These are phyloP conservation scores for Vanderwaltozyma yarrowii DNA, from an alignment of 805 yeast genomes.

Conservation along the genomic window DNA sequence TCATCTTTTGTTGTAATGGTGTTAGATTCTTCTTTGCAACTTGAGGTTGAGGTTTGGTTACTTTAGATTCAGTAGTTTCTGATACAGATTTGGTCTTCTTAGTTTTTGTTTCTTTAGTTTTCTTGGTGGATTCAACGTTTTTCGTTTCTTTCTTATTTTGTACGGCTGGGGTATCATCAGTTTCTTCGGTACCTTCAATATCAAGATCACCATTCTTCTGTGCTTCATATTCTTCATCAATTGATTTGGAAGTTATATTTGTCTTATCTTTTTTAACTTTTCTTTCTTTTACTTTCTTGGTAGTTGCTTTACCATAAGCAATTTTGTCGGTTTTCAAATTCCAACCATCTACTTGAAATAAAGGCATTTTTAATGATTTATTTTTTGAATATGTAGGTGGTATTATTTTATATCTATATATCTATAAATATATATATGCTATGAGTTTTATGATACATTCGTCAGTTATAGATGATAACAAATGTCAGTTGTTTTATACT, in stretches of 20 bases:
- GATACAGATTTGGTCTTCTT: slow-evolving; percentile 4
- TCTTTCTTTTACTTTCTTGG: slow-evolving; percentile 22
- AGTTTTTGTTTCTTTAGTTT: slow-evolving; percentile 4
- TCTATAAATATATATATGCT: too few relatives aligned
- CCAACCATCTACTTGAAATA: slow-evolving; percentile 82
- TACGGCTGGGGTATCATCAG: too few relatives aligned
- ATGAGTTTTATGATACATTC: too few relatives aligned
- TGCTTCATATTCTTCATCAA: slow-evolving; percentile 1
- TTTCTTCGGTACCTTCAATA: slow-evolving; percentile 3
- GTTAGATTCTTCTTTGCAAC: slow-evolving; percentile 41
- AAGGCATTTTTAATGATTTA: slow-evolving; percentile 37
- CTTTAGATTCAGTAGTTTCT: slow-evolving; percentile 2
- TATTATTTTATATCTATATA: background rate
- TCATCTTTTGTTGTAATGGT: slow-evolving; percentile 89
- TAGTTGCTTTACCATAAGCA: slow-evolving; percentile 34
- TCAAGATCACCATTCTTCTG: slow-evolving; percentile 1
- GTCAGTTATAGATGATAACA: too few relatives aligned
- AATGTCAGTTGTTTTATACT: too few relatives aligned
- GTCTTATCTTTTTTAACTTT: slow-evolving; percentile 15
- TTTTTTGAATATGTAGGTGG: background rate
- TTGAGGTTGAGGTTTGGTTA: slow-evolving; percentile 4
- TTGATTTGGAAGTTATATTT: slow-evolving; percentile 3
- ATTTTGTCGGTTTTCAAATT: slow-evolving; percentile 46
- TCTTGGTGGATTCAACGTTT: background rate
- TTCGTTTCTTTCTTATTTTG: background rate